These are phyloP conservation scores for Talaromyces nanjingensis DNA, from an alignment of 495 filamentous ascomycete species.

Conservation along the genomic window DNA sequence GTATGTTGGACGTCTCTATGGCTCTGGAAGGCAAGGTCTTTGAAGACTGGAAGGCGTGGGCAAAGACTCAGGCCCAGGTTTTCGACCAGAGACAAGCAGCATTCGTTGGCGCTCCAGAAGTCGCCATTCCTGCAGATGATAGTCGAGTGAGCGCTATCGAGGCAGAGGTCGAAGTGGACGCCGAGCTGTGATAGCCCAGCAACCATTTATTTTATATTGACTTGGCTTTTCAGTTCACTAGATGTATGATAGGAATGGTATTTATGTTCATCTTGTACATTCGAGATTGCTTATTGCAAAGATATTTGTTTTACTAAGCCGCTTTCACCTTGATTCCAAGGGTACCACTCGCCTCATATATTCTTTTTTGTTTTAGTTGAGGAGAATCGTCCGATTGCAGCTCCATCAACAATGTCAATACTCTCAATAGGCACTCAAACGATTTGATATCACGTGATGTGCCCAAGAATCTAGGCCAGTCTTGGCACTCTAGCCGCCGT, in stretches of 20 bases:
- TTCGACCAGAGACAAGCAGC: conserved; percentile 23
- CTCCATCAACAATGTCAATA: neutral
- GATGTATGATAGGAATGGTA: neutral
- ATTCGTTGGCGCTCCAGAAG: conserved; percentile 27
- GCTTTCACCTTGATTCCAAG: neutral
- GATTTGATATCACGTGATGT: neutral
- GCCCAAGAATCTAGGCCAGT: neutral
- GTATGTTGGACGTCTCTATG: conserved; percentile 67
- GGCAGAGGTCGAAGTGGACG: neutral
- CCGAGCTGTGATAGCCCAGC: neutral
- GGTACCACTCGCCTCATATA: neutral
- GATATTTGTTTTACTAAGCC: neutral
- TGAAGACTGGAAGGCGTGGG: conserved; percentile 80
- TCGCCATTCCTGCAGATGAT: conserved; percentile 13
- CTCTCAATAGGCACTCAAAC: neutral
- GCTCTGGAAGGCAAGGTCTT: conserved; percentile 69
- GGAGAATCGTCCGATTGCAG: no score
- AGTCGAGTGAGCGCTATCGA: neutral
- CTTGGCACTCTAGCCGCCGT: neutral
- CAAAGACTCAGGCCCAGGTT: conserved; percentile 43
- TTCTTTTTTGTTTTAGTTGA: no score
- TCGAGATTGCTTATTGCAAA: neutral
- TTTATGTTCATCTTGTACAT: neutral
- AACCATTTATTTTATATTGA: neutral
- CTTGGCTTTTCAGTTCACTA: neutral